Evolutionary conservation across 176 grass and related monocot genomes (phyloP).

Genomic region (Avena sativa): DNA sequence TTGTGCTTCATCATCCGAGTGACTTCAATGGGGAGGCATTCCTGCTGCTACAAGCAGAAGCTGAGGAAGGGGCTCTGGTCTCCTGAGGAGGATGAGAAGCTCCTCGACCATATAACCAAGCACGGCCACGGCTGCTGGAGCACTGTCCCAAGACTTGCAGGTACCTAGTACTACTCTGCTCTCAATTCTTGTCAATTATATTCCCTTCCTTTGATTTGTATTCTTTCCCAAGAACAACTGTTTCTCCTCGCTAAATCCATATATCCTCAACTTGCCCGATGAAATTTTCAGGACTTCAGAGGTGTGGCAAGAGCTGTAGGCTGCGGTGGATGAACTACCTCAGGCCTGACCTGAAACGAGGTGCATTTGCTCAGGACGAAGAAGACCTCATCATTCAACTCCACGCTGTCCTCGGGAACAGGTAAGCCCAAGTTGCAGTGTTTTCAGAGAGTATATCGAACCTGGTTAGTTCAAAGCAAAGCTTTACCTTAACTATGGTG

Average conservation of each 20-base stretch:
- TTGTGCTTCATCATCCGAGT: constrained; percentile 47
- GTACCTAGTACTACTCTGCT: constrained; percentile 31
- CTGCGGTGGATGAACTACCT: constrained; percentile 99
- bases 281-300: constrained; percentile 73
- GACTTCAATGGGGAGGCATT: constrained; percentile 71
- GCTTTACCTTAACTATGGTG: constrained; percentile 4
- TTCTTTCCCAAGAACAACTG: constrained; percentile 1
- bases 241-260: constrained; percentile 17
- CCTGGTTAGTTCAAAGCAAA: not conserved
- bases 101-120: constrained; percentile 72
- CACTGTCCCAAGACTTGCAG: constrained; percentile 75
- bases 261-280: not conserved
- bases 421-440: constrained; percentile 40
- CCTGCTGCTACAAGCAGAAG: constrained; percentile 85
- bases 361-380: constrained; percentile 68
- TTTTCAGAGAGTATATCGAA: not conserved
- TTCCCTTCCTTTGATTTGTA: not conserved
- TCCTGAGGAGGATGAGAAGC: constrained; percentile 82
- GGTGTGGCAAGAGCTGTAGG: constrained; percentile 98
- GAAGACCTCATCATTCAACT: constrained; percentile 64
- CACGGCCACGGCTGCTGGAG: constrained; percentile 84
- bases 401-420: constrained; percentile 66
- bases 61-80: constrained; percentile 84
- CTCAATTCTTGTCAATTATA: constrained; percentile 26
- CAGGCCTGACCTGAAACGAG: constrained; percentile 82